A percentile compares a stretch with the other conserved stretches of the same genome.
These are phyloP conservation scores for Platanus orientalis DNA, from an alignment of 164 flowering plant species.

Conservation along the genomic window DNA sequence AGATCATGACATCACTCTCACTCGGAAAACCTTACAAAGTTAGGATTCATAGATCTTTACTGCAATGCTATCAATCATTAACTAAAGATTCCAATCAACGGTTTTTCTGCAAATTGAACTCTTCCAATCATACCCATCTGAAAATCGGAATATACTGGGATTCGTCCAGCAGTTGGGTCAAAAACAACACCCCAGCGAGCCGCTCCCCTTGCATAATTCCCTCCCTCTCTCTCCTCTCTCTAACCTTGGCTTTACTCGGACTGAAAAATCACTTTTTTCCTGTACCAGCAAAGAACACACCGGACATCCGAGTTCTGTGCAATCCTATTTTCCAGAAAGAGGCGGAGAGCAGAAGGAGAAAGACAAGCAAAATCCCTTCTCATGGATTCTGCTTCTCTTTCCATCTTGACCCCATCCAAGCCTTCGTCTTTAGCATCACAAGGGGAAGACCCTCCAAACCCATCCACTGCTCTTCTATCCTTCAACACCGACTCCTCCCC, in stretches of 20 bases:
- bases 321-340: neutral
- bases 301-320: neutral
- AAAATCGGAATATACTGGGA: too few species aligned
- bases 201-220: neutral
- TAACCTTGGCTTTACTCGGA: neutral
- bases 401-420: conserved; percentile 16
- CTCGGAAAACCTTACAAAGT: too few species aligned
- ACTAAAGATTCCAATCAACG: too few species aligned
- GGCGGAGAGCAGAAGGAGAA: neutral
- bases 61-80: too few species aligned
- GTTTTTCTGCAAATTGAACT: too few species aligned
- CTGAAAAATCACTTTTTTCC: neutral
- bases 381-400: conserved; percentile 10
- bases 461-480: conserved; percentile 48
- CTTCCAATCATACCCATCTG: too few species aligned
- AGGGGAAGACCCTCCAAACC: conserved; percentile 37
- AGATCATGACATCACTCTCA: too few species aligned
- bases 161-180: too few species aligned
- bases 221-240: conserved; percentile 1
- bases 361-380: conserved; percentile 9
- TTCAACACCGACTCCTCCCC: conserved; percentile 26
- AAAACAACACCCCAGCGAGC: too few species aligned
- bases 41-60: too few species aligned
- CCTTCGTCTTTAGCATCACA: conserved; percentile 21
- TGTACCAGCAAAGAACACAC: neutral